Evolutionary conservation across 2,329 filamentous ascomycete species (phyloP).

Genomic region (Escovopsis sp.): DNA sequence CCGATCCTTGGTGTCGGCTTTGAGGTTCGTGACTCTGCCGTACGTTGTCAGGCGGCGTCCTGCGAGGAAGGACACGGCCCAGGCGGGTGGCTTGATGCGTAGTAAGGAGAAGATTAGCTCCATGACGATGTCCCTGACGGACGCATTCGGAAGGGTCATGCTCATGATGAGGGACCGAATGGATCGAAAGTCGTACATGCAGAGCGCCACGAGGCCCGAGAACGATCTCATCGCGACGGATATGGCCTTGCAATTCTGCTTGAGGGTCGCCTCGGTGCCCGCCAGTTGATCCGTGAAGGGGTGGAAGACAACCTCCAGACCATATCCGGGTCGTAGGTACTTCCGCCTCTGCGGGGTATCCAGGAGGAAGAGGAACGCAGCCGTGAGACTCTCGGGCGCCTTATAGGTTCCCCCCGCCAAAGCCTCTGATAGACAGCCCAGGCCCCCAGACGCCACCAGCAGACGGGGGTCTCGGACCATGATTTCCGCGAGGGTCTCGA

Average conservation of each 20-base stretch:
- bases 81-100: conserved; percentile 78
- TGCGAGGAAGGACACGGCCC: conserved; percentile 91
- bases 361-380: conserved; percentile 77
- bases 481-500: conserved; percentile 86
- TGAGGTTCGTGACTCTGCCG: conserved; percentile 79
- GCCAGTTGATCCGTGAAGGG: conserved; percentile 74
- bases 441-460: conserved; percentile 67
- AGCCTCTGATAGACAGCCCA: conserved; percentile 80
- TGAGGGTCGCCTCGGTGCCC: conserved; percentile 48
- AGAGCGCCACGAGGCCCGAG: conserved; percentile 79
- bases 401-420: conserved; percentile 84
- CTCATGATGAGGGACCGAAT: conserved; percentile 63
- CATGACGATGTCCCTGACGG: conserved; percentile 60
- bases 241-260: conserved; percentile 85
- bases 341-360: conserved; percentile 70
- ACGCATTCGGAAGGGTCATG: conserved; percentile 40
- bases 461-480: conserved; percentile 73
- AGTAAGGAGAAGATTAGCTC: conserved; percentile 70
- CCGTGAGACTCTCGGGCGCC: conserved; percentile 75
- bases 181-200: conserved; percentile 76
- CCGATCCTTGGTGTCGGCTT: conserved; percentile 36
- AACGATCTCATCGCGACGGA: conserved; percentile 83
- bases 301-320: conserved; percentile 79
- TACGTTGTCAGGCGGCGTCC: conserved; percentile 89
- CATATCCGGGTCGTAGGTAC: conserved; percentile 75